Evolutionary conservation across 169 alveolate genomes (phyloP).

Genomic region (Fabrea salina): DNA sequence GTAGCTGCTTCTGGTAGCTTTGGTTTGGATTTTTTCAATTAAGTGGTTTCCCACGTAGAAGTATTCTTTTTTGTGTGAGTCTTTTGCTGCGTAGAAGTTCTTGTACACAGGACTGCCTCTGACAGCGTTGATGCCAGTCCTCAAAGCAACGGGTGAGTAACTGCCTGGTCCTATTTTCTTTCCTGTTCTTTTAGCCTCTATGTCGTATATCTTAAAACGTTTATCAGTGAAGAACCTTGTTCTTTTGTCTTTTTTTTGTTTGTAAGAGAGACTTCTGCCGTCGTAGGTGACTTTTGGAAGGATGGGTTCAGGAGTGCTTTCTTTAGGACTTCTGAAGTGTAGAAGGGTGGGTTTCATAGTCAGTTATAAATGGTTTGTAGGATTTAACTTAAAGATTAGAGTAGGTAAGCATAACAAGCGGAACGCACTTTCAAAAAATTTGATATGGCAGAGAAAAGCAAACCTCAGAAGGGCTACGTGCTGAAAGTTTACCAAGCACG

Average conservation of each 20-base stretch:
- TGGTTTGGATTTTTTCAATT: no score
- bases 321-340: constrained; percentile 16
- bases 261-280: neutral
- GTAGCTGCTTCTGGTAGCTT: no score
- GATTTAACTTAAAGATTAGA: no score
- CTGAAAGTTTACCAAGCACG: constrained; percentile 26
- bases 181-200: constrained; percentile 23
- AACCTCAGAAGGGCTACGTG: neutral
- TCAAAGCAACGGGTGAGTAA: neutral
- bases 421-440: no score
- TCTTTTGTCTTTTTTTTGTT: no score
- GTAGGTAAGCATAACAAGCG: no score
- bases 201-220: constrained; percentile 8
- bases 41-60: constrained; percentile 11
- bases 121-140: neutral
- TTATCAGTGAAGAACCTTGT: neutral
- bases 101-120: neutral
- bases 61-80: constrained; percentile 6
- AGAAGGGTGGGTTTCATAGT: constrained; percentile 5
- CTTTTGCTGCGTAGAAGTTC: neutral
- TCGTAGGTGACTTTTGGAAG: neutral
- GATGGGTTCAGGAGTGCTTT: neutral
- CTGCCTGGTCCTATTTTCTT: constrained; percentile 28
- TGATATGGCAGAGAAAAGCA: neutral
- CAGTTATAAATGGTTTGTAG: no score